Evolutionary conservation across 768 basidiomycete genomes (phyloP).

Genomic region (Tylopilus sp.): DNA sequence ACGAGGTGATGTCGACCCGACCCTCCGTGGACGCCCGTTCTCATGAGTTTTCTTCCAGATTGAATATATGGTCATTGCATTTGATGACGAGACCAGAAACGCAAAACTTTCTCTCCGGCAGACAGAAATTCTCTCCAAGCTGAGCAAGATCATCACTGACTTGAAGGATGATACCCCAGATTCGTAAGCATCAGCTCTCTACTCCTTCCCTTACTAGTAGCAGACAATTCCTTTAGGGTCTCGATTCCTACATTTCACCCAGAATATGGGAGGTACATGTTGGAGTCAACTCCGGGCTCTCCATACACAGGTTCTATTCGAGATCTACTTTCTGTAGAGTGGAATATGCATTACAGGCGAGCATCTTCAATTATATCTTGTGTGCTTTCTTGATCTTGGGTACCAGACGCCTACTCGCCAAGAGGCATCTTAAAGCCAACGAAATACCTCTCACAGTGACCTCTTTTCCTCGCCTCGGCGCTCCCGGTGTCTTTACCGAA

Average conservation of each 20-base stretch:
- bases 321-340: conserved; percentile 86
- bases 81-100: conserved; percentile 73
- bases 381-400: conserved; percentile 7
- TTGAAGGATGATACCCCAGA: conserved; percentile 51
- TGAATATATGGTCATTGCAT: conserved; percentile 92
- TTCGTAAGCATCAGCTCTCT: conserved; percentile 42
- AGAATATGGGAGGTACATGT: conserved; percentile 98
- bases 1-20: conserved; percentile 65
- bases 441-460: conserved; percentile 93
- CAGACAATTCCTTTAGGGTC: conserved; percentile 39
- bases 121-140: conserved; percentile 84
- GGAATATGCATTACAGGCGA: conserved; percentile 92
- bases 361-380: neutral
- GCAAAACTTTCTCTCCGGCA: conserved; percentile 93
- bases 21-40: conserved; percentile 4
- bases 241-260: conserved; percentile 92
- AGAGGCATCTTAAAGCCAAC: conserved; percentile 75
- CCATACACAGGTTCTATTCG: conserved; percentile 88
- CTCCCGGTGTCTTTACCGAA: conserved; percentile 87
- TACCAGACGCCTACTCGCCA: conserved; percentile 75
- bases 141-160: conserved; percentile 63
- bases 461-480: conserved; percentile 91
- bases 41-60: conserved; percentile 47
- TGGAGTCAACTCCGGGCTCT: conserved; percentile 94
- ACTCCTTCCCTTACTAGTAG: neutral